Evolutionary conservation across 192 early-diverging fungal genomes (phyloP), one percentile per base, ranked within the genome.

Genomic region (Umbelopsis vinacea): DNA sequence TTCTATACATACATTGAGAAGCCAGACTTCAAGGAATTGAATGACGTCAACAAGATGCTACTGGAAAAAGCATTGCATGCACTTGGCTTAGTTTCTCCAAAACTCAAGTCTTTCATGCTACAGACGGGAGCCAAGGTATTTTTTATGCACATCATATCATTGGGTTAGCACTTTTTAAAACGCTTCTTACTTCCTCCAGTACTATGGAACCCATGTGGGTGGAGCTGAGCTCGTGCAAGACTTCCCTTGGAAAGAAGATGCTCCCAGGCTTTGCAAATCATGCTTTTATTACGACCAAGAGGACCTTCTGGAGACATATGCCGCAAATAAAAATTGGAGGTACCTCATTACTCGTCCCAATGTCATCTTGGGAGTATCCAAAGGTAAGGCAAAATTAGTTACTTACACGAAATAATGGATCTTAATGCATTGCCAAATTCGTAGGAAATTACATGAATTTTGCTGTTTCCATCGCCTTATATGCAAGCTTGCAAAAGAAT

Each of bases 361-460:
- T 48, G 26, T 68, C 22, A 68, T 68, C n/a, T 21, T 68, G 7
- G 67, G 67, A 5, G 24, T 68, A 26, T 22, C 67, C 14, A 68
- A 68, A 26, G 67, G 45, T 67, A 38, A n/a, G 29, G 29, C 3
- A 29, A 29, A 29, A 29, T 29, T 29, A 29, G 1, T 29, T 3
- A 29, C 29, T 29, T 1, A 1, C 3, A 43, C 35, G 10, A 67
- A n/a, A 17, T 21, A n/a, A n/a, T n/a, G n/a, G 5, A 19, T 40
- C 37, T 12, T 29, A 29, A 29, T 3, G 29, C 29, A 2, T 3
- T 29, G 29, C 29, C 0, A 46, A 46, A 48, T 19, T 43, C 23
- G 2, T 17, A 68, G 67, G 67, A 15, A 68, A 46, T 45, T 68
- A 68, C 43, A 68, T 68, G 67, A 46, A 68, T 29, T 68, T 68